Percentiles rank a stretch among this genome's conserved stretches.
phyloP scores from a whole-genome alignment of 129 eudicot genomes.

The Lactuca sativa region DNA sequence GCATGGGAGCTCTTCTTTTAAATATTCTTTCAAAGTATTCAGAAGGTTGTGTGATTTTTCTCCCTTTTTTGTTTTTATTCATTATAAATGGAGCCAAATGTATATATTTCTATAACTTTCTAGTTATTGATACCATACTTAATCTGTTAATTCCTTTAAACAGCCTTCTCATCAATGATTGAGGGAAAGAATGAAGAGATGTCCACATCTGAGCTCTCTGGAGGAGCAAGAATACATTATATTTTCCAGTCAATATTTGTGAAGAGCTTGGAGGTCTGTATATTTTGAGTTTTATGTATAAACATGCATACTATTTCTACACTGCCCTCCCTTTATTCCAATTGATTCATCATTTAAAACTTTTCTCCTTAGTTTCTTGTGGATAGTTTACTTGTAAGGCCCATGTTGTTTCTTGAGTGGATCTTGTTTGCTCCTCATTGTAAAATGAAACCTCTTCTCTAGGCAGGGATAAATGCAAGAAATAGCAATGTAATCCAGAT shows the following conservation, averaged over 20 bases:
- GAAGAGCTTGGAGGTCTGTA: slow-evolving; percentile 89
- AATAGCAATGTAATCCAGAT: too few relatives aligned
- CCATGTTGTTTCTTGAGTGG: background rate
- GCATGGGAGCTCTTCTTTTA: slow-evolving; percentile 85
- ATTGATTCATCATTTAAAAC: background rate
- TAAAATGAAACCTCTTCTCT: background rate
- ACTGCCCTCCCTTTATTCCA: background rate
- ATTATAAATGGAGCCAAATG: background rate
- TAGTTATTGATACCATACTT: background rate
- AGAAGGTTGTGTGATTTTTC: slow-evolving; percentile 52
- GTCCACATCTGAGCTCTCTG: slow-evolving; percentile 93
- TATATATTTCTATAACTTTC: background rate
- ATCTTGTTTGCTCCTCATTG: slow-evolving; percentile 1
- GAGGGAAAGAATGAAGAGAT: slow-evolving; percentile 97
- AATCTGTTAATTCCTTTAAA: slow-evolving; percentile 25
- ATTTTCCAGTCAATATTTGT: slow-evolving; percentile 94
- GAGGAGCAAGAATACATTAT: slow-evolving; percentile 95
- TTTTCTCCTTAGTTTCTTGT: slow-evolving; percentile 13
- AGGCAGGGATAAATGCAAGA: too few relatives aligned
- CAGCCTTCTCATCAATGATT: slow-evolving; percentile 88
- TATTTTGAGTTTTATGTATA: background rate
- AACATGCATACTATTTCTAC: background rate
- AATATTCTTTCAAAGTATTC: slow-evolving; percentile 89
- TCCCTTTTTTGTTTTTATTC: background rate
- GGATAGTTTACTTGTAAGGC: background rate